Base-by-base conservation (phyloP, 345 rosid species). In the Isatis tinctoria region DNA sequence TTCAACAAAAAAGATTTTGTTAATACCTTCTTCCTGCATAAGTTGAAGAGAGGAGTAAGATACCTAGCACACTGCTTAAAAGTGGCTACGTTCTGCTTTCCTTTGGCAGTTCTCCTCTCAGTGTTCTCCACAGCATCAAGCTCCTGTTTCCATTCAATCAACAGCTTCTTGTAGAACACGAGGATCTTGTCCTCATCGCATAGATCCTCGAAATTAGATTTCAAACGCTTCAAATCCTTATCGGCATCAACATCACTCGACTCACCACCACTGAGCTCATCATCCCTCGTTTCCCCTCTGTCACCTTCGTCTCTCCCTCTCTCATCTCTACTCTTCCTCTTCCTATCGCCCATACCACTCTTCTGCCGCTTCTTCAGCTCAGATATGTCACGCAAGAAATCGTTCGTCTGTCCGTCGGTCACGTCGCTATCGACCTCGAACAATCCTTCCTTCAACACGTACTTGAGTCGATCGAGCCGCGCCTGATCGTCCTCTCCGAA, bases 331-430 rank as follows among this genome's bases (percentile, higher is more conserved):
- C 90, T 86, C 80, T 90, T 90, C 72, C 97, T 75, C 85, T 92
- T 95, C 86, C 88, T 78, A 52, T 85, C 92, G 66, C 90, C 81
- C 72, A 82, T 85, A 65, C 97, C 97, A 30, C 79, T 83, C 87
- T 92, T 95, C 89, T 95, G 99, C 80, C 97, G 74, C 83, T 95
- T 95, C 82, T 88, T 85, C 53, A 92, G 81, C 87, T 95, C 99
- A 13, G 84, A 91, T 3, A 95, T 90, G 51, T 95, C 99, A 5
- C 99, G 90, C 68, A 90, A 78, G 83, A 95, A 95, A 75, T 95
- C 99, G n/a, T 95, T 95, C 28, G 97, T 95, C 78, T 95, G 97
- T 5, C 99, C 99, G 63, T 92, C 99, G 1, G 87, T 92, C 85
- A 88, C 82, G 45, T 95, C 99, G 49, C 90, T 92, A 56, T 95